Evolutionary conservation across 495 filamentous ascomycete genomes (phyloP).

Genomic region (Podospora australis): DNA sequence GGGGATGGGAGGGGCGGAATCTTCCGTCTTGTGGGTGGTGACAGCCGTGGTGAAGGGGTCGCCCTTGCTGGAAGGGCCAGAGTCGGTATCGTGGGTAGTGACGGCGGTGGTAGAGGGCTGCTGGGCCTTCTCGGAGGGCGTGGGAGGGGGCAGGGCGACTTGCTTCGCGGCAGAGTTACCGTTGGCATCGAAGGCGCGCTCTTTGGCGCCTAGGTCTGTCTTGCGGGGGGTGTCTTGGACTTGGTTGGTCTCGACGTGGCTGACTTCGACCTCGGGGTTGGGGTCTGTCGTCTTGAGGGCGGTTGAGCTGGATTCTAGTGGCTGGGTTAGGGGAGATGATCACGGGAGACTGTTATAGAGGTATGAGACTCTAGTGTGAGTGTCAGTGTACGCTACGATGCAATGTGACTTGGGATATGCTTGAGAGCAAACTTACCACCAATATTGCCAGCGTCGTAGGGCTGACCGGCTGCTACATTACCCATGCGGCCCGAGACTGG

Average conservation of each 20-base stretch:
- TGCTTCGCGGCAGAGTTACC: conserved; percentile 1
- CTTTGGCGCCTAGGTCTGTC: neutral
- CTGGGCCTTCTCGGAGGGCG: neutral
- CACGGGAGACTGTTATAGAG: no score
- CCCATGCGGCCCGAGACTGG: conserved; percentile 48
- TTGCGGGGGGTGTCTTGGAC: neutral
- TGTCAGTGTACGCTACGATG: no score
- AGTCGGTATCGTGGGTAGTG: neutral
- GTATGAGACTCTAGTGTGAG: no score
- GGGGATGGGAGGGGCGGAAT: neutral
- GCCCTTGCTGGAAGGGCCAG: neutral
- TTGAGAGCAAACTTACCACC: no score
- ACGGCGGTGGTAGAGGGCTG: neutral
- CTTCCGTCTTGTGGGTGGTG: neutral
- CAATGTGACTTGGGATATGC: no score
- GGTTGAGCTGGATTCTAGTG: neutral
- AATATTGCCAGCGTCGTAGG: conserved; percentile 53
- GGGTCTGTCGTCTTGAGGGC: conserved; percentile 2
- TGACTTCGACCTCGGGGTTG: neutral
- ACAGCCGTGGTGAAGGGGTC: neutral
- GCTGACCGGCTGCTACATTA: conserved; percentile 49
- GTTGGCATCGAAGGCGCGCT: neutral
- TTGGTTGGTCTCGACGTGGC: no score
- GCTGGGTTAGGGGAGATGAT: no score
- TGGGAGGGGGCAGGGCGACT: neutral